Evolutionary conservation across 1,139 yeast species (phyloP).

Genomic region (Magnusiomyces suaveolens): DNA sequence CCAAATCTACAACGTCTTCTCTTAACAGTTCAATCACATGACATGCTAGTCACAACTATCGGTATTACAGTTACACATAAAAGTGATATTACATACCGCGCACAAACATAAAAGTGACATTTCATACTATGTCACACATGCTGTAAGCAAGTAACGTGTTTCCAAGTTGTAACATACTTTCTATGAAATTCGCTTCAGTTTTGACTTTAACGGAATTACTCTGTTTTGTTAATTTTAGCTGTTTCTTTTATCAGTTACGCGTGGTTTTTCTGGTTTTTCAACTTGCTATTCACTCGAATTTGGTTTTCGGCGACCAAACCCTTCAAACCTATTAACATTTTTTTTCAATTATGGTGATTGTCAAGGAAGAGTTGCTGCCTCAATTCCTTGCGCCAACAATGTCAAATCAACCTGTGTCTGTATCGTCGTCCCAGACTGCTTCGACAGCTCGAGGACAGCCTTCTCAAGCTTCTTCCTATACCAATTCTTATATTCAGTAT

Average conservation of each 20-base stretch:
- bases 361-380: conserved; percentile 20
- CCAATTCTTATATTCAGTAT: background rate
- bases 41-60: background rate
- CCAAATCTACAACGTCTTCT: too few species aligned
- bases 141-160: background rate
- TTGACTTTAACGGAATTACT: conserved; percentile 10
- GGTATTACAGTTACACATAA: background rate
- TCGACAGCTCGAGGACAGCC: background rate
- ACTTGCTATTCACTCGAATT: too few species aligned
- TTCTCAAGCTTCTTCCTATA: background rate
- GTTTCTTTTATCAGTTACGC: background rate
- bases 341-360: conserved; percentile 32
- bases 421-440: background rate
- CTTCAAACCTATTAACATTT: too few species aligned
- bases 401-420: background rate
- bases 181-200: too few species aligned
- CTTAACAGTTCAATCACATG: background rate
- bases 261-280: background rate
- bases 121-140: background rate
- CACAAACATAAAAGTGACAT: background rate
- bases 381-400: background rate
- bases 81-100: background rate
- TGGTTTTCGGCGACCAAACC: too few species aligned
- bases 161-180: conserved; percentile 1
- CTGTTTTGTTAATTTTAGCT: conserved; percentile 4